Evolutionary conservation across 805 yeast genomes (phyloP).

Genomic region (Kodamaea nitidulidarum): DNA sequence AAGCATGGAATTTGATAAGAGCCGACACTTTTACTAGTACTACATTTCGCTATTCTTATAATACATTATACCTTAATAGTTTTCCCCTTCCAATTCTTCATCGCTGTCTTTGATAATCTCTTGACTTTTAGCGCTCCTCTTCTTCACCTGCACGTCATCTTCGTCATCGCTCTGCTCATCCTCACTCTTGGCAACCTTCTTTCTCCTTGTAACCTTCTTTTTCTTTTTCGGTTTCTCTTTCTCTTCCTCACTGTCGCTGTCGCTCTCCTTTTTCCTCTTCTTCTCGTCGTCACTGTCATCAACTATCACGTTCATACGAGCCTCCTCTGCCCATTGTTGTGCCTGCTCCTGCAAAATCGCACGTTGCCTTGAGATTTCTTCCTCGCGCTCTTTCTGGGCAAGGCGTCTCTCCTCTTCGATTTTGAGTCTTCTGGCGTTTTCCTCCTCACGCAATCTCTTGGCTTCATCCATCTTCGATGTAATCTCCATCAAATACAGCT

Average conservation of each 20-base stretch:
- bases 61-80: not conserved
- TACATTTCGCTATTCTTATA: not conserved
- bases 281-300: conserved; percentile 35
- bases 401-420: conserved; percentile 40
- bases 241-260: conserved; percentile 26
- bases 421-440: conserved; percentile 34
- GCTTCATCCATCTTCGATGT: conserved; percentile 70
- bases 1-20: no score
- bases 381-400: conserved; percentile 44
- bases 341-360: conserved; percentile 50
- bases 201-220: conserved; percentile 9
- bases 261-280: conserved; percentile 19
- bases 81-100: conserved; percentile 33
- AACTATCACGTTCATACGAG: conserved; percentile 32
- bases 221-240: conserved; percentile 27
- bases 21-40: not conserved
- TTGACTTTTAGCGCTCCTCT: conserved; percentile 27
- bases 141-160: conserved; percentile 20
- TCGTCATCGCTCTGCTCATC: conserved; percentile 28
- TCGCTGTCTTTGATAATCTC: conserved; percentile 46
- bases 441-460: conserved; percentile 58
- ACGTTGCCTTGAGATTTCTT: conserved; percentile 42
- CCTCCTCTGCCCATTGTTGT: conserved; percentile 48
- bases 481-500: conserved; percentile 55
- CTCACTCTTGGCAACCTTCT: conserved; percentile 24